Evolutionary conservation across 148 eudicot species (phyloP).

Genomic region (Rhododendron ferrugineum): DNA sequence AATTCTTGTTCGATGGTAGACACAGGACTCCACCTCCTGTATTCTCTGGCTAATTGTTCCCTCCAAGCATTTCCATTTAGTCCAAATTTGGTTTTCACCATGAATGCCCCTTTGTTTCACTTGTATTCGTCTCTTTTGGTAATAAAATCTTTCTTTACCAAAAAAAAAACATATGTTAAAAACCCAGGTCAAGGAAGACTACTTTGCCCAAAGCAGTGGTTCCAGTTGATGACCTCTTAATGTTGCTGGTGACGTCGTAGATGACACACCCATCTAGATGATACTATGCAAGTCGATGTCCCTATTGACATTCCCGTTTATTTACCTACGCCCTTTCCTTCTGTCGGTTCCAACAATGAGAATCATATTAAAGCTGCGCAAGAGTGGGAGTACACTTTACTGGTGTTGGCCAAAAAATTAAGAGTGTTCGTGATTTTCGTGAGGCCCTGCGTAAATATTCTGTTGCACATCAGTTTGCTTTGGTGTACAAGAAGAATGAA

Average conservation of each 20-base stretch:
- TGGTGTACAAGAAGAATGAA: conserved; percentile 85
- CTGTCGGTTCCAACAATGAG: conserved; percentile 35
- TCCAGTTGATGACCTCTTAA: conserved; percentile 49
- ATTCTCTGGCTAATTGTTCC: no score
- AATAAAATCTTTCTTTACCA: no score
- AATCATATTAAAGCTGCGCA: conserved; percentile 66
- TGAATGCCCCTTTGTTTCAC: no score
- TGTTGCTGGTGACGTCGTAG: conserved; percentile 38
- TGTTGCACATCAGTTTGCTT: conserved; percentile 87
- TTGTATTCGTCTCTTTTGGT: no score
- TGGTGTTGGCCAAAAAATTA: conserved; percentile 93
- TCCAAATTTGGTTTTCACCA: no score
- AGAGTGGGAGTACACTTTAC: conserved; percentile 80
- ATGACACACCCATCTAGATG: conserved; percentile 41
- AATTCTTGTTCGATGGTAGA: no score
- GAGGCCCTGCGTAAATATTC: conserved; percentile 83
- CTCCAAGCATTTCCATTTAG: no score
- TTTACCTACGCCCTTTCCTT: conserved; percentile 22
- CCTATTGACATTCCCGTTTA: conserved; percentile 41
- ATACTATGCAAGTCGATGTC: conserved; percentile 34
- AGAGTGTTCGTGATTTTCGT: conserved; percentile 81
- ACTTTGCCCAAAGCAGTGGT: conserved; percentile 58
- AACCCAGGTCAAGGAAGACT: conserved; percentile 79
- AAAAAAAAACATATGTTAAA: no score
- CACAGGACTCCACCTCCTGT: no score